These are phyloP conservation scores for Globisporangium abappressorium DNA, from an alignment of 352 stramenopile species.

Conservation along the genomic window DNA sequence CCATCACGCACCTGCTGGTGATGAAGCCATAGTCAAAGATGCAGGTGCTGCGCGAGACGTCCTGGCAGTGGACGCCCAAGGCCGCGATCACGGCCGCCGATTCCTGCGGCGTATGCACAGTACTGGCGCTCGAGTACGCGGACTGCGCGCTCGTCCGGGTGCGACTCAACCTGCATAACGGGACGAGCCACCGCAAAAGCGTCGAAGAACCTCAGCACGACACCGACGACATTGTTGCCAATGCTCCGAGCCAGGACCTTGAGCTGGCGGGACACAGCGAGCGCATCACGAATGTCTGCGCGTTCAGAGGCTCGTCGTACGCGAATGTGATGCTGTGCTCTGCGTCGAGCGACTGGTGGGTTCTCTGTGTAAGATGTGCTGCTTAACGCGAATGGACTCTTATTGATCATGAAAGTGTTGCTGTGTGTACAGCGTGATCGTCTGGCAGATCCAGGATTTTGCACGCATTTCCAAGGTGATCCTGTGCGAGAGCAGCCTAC, in stretches of 20 bases:
- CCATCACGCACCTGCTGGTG: background rate
- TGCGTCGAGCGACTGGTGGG: slow-evolving; percentile 63
- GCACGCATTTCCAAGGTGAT: slow-evolving; percentile 29
- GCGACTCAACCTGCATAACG: slow-evolving; percentile 1
- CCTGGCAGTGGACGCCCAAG: slow-evolving; percentile 47
- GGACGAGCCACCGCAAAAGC: background rate
- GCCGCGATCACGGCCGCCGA: slow-evolving; percentile 39
- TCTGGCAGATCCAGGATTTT: slow-evolving; percentile 48
- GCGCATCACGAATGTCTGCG: slow-evolving; percentile 36
- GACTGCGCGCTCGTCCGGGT: slow-evolving; percentile 53
- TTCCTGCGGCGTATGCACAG: slow-evolving; percentile 29
- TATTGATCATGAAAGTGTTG: background rate
- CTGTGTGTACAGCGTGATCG: slow-evolving; percentile 42
- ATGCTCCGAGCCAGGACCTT: slow-evolving; percentile 22
- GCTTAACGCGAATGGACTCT: background rate
- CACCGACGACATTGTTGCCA: slow-evolving; percentile 4
- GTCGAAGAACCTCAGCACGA: slow-evolving; percentile 24
- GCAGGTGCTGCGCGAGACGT: slow-evolving; percentile 32
- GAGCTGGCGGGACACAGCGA: slow-evolving; percentile 53
- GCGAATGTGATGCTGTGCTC: slow-evolving; percentile 40
- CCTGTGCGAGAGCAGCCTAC: slow-evolving; percentile 34
- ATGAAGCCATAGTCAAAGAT: slow-evolving; percentile 17
- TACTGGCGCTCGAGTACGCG: slow-evolving; percentile 45
- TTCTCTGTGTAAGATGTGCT: background rate
- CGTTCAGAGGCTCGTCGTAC: slow-evolving; percentile 19